Evolutionary conservation across 208 protist species (phyloP).

Genomic region (Leishmania tropica): DNA sequence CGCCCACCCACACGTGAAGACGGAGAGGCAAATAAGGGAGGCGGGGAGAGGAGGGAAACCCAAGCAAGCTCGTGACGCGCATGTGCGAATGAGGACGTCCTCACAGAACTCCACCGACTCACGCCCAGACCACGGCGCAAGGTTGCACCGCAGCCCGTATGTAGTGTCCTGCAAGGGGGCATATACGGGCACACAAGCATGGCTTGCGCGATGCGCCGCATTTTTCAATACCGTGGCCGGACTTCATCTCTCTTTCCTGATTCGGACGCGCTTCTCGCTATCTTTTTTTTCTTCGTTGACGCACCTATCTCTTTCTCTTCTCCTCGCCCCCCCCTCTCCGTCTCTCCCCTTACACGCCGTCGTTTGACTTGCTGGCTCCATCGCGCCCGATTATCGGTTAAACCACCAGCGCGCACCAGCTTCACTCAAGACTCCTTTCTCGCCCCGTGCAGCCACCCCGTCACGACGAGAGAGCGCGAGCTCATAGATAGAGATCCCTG

Average conservation of each 20-base stretch:
- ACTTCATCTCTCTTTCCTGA: not conserved
- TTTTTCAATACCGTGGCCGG: not conserved
- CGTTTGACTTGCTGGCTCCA: not conserved
- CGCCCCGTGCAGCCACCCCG: not conserved
- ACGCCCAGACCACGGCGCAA: not conserved
- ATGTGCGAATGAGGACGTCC: not conserved
- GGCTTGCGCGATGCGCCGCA: not conserved
- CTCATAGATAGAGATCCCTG: not conserved
- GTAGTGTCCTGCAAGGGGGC: not conserved
- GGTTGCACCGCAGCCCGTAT: not conserved
- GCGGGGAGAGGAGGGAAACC: not conserved
- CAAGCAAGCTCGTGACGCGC: not conserved
- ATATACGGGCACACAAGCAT: not conserved
- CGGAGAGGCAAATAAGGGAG: not conserved
- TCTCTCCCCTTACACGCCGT: not conserved
- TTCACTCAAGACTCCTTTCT: not conserved
- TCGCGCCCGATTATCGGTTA: not conserved
- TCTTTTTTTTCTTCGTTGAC: not conserved
- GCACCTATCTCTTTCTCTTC: not conserved
- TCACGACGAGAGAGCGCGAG: not conserved
- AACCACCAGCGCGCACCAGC: not conserved
- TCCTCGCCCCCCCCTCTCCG: not conserved
- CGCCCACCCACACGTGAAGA: not conserved
- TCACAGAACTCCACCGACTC: not conserved
- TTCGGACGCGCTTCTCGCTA: not conserved